Evolutionary conservation across 306 rosid genomes (phyloP), one percentile per base, ranked within the genome.

Genomic region (Hippophae rhamnoides): DNA sequence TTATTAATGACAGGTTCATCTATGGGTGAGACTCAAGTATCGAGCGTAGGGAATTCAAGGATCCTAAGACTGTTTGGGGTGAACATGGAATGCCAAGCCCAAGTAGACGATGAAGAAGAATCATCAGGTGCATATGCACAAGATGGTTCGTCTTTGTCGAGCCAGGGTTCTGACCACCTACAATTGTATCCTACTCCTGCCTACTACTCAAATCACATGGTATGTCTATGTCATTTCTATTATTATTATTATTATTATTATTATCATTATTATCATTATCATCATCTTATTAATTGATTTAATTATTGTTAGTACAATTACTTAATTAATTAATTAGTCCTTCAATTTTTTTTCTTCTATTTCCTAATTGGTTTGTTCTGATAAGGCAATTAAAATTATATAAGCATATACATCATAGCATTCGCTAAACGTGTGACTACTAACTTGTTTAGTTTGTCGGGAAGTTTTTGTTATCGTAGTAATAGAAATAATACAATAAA

Each of bases 31-130:
- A 80, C 23, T 42, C 84, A 73, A 78, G 78, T 72, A 78, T 64
- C 78, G 64, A 59, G 69, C 72, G 46, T 67, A 27, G 84, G 82
- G 40, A 89, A 62, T 76, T 84, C 96, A 3, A 93, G 66, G 74
- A 81, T 77, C 54, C 82, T 93, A 69, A 81, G 99, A 84, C 71
- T 93, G 11, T 93, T 93, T 47, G 99, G 99, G 11, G 99, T 93
- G 60, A 76, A 88, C 82, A 67, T 93, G 86, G 95, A 88, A 74
- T 93, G 86, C 77, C 90, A 93, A 70, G 40, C 83, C 77, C 90
- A 93, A 70, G 40, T 81, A 6, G 73, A 73, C 25, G 44, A 65
- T 43, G 69, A 54, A 7, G 55, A 72, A 2, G 38, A 4, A 31
- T 31, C 38, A 46, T 73, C 89, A 10, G 87, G 79, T 62, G 80